Evolutionary conservation across 768 basidiomycete genomes (phyloP), one percentile per base, ranked within the genome.

Genomic region (Tephrocybe sp.): DNA sequence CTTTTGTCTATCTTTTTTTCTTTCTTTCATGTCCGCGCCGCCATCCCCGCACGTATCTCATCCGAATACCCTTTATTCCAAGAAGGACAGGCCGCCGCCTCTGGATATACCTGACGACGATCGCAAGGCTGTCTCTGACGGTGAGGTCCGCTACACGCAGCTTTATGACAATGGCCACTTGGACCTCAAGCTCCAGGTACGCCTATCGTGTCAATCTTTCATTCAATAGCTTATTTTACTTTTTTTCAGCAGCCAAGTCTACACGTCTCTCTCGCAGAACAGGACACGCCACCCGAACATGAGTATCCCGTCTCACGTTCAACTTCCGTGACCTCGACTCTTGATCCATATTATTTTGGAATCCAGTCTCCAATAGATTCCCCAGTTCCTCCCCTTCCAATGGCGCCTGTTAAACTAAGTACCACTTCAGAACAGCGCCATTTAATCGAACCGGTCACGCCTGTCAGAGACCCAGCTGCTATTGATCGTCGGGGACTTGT

Each of bases 341-440:
- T 93, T 47, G 91, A 92, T 72, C 89, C 90, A 7, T 93, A 93
- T 66, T 93, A 93, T 67, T 92, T 92, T 72, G 84, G 87, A 40
- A 67, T 80, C 21, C 78, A 75, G 57, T 84, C 86, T 30, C 82
- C 86, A 21, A 77, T 81, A n/a, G 82, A 82, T 52, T 87, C 86
- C 8, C 85, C 87, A 9, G 60, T 75, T 3, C 79, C 76, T 12
- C 77, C 81, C 27, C 66, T 78, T 3, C 82, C 77, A 9, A 73
- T 76, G 30, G 61, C 64, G 6, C 49, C 65, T 13, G 48, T 68
- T 21, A 63, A 72, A 35, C 62, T 73, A 26, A 80, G 78, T 53
- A 75, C 71, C 39, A 88, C 87, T 4, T 87, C 87, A 27, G 87
- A 89, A 56, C 78, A 77, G 38, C 72, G 70, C 35, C 63, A 65